phyloP scores from a whole-genome alignment of 306 rosid genomes.

The Fragaria ananassa region DNA sequence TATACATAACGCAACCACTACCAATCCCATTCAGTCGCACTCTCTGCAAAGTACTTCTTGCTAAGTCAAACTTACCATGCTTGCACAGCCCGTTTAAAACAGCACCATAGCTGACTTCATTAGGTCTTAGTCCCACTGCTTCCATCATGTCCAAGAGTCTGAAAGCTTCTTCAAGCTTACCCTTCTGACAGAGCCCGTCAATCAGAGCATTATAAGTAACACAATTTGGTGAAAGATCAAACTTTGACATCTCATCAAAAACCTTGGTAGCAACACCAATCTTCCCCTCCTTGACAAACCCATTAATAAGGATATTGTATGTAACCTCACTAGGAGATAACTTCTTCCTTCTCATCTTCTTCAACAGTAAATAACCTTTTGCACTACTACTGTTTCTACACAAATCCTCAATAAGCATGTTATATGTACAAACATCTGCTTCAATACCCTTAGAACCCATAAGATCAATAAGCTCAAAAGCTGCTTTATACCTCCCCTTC shows the following conservation, averaged over 20 bases:
- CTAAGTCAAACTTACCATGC: conserved; percentile 50
- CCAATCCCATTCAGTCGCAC: conserved; percentile 43
- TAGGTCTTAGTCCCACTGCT: conserved; percentile 47
- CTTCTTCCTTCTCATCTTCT: conserved; percentile 65
- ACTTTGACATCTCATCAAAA: conserved; percentile 53
- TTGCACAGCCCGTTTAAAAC: conserved; percentile 58
- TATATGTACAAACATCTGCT: conserved; percentile 68
- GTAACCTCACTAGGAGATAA: conserved; percentile 58
- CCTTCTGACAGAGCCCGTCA: conserved; percentile 47
- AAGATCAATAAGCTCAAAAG: conserved; percentile 54
- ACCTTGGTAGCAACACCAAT: conserved; percentile 56
- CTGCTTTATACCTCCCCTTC: conserved; percentile 54
- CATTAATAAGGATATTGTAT: conserved; percentile 64
- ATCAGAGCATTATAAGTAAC: conserved; percentile 61
- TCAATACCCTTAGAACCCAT: conserved; percentile 69
- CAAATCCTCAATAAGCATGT: conserved; percentile 60
- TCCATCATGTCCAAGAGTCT: conserved; percentile 62
- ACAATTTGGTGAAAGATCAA: conserved; percentile 49
- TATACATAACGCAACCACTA: conserved; percentile 42
- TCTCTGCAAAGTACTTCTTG: conserved; percentile 47
- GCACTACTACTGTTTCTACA: conserved; percentile 66
- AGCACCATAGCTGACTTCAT: conserved; percentile 56
- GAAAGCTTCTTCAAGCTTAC: conserved; percentile 47
- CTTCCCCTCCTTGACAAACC: conserved; percentile 79
- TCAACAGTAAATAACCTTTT: conserved; percentile 61